Evolutionary conservation across 257 asterid species (phyloP).

Genomic region (Anisodus acutangulus): DNA sequence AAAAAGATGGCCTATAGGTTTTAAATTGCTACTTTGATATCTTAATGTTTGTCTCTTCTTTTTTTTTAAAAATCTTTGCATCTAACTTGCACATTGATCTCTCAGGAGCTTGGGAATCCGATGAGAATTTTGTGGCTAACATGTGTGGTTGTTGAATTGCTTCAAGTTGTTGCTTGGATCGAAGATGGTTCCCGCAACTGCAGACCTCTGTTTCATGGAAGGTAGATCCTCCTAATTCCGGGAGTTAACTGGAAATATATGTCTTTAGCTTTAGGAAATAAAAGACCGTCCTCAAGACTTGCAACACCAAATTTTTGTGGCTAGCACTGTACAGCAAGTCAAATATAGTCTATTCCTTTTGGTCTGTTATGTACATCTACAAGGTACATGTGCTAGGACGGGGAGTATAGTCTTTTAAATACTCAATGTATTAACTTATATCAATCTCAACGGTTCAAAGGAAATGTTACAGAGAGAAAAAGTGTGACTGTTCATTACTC

Average conservation of each 20-base stretch:
- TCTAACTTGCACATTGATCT: not conserved
- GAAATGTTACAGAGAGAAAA: not conserved
- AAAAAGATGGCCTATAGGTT: not conserved
- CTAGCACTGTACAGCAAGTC: conserved; percentile 24
- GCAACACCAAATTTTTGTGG: not conserved
- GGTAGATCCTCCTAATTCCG: conserved; percentile 16
- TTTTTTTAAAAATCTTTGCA: not conserved
- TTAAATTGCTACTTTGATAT: not conserved
- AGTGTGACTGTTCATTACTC: not conserved
- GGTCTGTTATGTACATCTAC: conserved; percentile 15
- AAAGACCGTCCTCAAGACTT: conserved; percentile 18
- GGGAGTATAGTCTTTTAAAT: conserved; percentile 10
- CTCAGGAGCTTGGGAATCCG: conserved; percentile 48
- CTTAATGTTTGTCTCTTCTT: not conserved
- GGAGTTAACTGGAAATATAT: conserved; percentile 18
- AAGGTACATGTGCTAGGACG: conserved; percentile 21
- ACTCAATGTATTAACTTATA: not conserved
- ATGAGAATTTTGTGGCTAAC: conserved; percentile 27
- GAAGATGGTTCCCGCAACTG: not conserved
- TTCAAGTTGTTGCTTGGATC: conserved; percentile 19
- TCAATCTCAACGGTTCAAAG: conserved; percentile 12
- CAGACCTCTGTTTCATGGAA: conserved; percentile 5
- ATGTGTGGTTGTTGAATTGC: conserved; percentile 10
- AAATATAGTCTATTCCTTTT: not conserved
- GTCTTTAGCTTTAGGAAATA: conserved; percentile 21